Evolutionary conservation across 176 grass and related monocot species (phyloP).

Genomic region (Chrysopogon serrulatus): DNA sequence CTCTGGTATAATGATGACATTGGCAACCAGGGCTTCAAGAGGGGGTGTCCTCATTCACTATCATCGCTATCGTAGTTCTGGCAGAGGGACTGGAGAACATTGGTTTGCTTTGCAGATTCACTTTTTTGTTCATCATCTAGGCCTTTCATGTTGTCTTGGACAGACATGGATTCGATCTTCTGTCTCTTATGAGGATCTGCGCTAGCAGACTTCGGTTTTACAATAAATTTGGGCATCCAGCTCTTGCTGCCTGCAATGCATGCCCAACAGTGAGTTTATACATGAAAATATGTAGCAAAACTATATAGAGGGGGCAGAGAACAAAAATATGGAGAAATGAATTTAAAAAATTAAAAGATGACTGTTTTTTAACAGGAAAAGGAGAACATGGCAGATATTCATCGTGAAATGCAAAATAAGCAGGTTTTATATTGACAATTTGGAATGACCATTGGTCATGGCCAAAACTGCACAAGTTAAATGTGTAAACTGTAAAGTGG

Average conservation of each 20-base stretch:
- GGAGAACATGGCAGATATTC: neutral
- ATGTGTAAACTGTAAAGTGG: neutral
- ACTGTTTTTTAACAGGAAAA: neutral
- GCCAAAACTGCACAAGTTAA: neutral
- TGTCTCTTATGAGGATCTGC: conserved; percentile 22
- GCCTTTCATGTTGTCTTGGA: conserved; percentile 3
- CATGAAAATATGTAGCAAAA: neutral
- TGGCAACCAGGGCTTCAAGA: neutral
- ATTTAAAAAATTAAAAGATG: neutral
- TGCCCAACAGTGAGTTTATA: conserved; percentile 1
- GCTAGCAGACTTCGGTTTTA: too few species aligned
- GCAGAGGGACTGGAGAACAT: conserved; percentile 40
- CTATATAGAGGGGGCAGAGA: neutral
- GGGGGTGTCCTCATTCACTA: neutral
- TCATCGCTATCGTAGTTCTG: conserved; percentile 43
- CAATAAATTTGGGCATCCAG: too few species aligned
- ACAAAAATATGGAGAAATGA: neutral
- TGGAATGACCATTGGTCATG: neutral
- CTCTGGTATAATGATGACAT: neutral
- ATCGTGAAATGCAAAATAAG: neutral
- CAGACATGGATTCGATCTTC: neutral
- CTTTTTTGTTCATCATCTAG: neutral
- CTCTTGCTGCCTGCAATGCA: conserved; percentile 23
- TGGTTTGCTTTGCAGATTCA: neutral
- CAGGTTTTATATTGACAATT: neutral